Conservation (phyloP, 2,329 filamentous ascomycete species). For the Aureobasidium mangrovei region DNA sequence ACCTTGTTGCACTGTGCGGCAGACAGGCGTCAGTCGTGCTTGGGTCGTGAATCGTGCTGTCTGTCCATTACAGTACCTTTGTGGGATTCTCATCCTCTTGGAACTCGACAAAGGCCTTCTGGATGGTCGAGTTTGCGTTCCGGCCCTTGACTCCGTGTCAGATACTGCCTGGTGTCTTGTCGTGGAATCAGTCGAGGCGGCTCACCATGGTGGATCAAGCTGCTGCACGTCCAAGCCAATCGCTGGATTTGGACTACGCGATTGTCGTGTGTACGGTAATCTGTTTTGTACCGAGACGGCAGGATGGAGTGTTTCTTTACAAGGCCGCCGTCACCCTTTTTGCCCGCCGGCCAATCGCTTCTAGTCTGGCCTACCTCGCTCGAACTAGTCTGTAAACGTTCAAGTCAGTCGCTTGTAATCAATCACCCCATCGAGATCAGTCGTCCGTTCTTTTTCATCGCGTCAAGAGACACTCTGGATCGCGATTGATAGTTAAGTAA, state of each 20-base stretch:
- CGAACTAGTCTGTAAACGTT: too few species aligned
- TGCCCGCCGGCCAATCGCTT: too few species aligned
- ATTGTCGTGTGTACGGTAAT: background rate
- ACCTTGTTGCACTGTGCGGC: slow-evolving; percentile 37
- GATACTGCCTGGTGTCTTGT: background rate
- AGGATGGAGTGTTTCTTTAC: too few species aligned
- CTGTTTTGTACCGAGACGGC: too few species aligned
- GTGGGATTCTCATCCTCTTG: slow-evolving; percentile 34
- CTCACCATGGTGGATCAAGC: slow-evolving; percentile 8
- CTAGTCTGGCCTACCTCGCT: too few species aligned
- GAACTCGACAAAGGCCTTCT: slow-evolving; percentile 33
- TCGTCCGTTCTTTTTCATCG: too few species aligned
- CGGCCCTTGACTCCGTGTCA: slow-evolving; percentile 10
- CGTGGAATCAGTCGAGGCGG: background rate
- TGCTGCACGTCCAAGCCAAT: background rate
- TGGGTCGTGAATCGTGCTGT: background rate
- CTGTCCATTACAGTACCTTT: slow-evolving; percentile 21
- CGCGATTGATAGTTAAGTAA: too few species aligned
- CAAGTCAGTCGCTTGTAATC: too few species aligned
- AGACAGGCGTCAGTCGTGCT: slow-evolving; percentile 5
- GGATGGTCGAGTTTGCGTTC: slow-evolving; percentile 34
- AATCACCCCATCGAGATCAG: too few species aligned
- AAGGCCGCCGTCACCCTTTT: too few species aligned
- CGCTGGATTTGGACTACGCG: slow-evolving; percentile 2
- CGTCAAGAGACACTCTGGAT: too few species aligned